Evolutionary conservation across 768 basidiomycete genomes (phyloP).

Genomic region (Russula sp.): DNA sequence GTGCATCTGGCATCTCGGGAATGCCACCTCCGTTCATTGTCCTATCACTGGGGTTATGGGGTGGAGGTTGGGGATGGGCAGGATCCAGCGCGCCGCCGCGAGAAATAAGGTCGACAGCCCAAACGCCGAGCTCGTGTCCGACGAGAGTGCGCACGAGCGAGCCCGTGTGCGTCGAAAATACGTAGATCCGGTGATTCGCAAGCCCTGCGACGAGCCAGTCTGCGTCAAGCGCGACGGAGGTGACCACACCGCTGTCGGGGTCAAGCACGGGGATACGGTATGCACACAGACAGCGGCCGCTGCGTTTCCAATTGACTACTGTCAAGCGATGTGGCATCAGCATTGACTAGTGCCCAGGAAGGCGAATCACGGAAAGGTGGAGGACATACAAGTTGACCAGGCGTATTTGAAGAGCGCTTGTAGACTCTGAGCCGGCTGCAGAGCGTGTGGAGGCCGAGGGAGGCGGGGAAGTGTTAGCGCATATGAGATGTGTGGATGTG

Average conservation of each 20-base stretch:
- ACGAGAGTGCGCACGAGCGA: conserved; percentile 66
- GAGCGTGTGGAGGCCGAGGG: background rate
- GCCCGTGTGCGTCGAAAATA: conserved; percentile 77
- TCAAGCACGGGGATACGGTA: conserved; percentile 24
- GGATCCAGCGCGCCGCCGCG: conserved; percentile 41
- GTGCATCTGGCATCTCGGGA: conserved; percentile 11
- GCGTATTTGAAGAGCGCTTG: conserved; percentile 19
- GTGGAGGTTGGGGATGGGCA: conserved; percentile 4
- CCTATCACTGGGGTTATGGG: background rate
- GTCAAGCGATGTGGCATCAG: background rate
- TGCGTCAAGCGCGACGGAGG: conserved; percentile 75
- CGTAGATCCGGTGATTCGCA: conserved; percentile 74
- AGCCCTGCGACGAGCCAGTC: conserved; percentile 87
- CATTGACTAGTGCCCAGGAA: background rate
- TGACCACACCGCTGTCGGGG: conserved; percentile 63
- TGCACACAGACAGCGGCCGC: conserved; percentile 19
- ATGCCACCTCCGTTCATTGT: background rate
- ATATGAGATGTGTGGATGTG: background rate
- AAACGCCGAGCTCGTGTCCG: conserved; percentile 87
- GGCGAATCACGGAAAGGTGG: background rate
- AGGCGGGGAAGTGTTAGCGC: conserved; percentile 1
- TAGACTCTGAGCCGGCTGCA: background rate
- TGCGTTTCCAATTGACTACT: conserved; percentile 23
- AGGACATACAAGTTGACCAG: conserved; percentile 17
- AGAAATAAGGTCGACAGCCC: conserved; percentile 78